Evolutionary conservation across 2,329 filamentous ascomycete species (phyloP), one percentile per base, ranked within the genome.

Genomic region (Lomentospora prolificans): DNA sequence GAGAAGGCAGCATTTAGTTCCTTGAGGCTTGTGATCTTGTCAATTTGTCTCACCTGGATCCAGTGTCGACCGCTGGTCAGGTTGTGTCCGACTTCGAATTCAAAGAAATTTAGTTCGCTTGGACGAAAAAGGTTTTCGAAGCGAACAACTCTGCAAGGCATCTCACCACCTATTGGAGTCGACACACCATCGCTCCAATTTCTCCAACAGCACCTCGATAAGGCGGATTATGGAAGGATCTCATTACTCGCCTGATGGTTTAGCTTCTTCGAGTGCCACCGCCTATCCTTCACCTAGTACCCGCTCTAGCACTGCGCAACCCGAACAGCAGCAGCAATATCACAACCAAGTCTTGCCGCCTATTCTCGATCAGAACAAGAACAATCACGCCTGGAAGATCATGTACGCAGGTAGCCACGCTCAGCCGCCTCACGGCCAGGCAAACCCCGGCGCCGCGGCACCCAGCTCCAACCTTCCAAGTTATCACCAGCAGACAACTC

Each of bases 391-490:
- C 74, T 75, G 78, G 62, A 70, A 73, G 55, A 55, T 55, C 53
- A 69, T 76, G 57, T 84, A 84, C 71, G 77, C 77, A 57, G 81
- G 71, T 64, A 48, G 69, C 64, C 78, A 82, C 66, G 77, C 78
- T 62, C 80, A 84, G 64, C 83, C 80, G 50, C 81, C 82, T 61
- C 76, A 81, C 64, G 83, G 80, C 22, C 78, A 80, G 50, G 77
- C 78, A n/a, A 83, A 81, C 14, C 81, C 82, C 36, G 82, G 81
- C 65, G 82, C 81, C 27, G 80, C 81, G 36, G 79, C 76, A 57
- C 78, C 80, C 36, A 70, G 72, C 54, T 75, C 70, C 66, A 75
- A 72, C 63, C 75, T 82, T 73, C 72, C 74, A 14, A 76, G 70
- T 65, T 83, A 82, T 63, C 77, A 77, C 60, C 73, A 75, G 58